These are phyloP conservation scores for Withania somnifera DNA, from an alignment of 305 asterid genomes.

Conservation along the genomic window DNA sequence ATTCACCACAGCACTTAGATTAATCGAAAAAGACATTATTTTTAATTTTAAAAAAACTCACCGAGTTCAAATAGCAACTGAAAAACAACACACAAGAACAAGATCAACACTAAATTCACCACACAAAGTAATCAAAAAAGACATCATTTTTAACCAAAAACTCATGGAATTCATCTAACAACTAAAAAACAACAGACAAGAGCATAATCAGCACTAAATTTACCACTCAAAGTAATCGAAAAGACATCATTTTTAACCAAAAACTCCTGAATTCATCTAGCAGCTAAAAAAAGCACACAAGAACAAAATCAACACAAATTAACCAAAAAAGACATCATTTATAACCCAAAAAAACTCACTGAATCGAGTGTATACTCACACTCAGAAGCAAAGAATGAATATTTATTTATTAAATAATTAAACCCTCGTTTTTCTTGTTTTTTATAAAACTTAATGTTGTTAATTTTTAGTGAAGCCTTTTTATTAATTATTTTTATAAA, in stretches of 20 bases:
- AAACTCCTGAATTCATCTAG: slow-evolving; percentile 40
- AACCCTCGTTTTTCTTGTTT: no score
- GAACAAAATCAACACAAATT: not conserved
- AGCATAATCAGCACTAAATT: not conserved
- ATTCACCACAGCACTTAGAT: not conserved
- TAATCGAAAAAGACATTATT: not conserved
- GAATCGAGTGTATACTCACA: slow-evolving; percentile 56
- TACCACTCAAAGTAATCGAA: not conserved
- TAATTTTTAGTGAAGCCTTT: no score
- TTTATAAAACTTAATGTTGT: no score
- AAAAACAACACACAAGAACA: slow-evolving; percentile 5
- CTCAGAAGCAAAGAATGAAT: slow-evolving; percentile 81
- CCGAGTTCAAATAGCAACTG: slow-evolving; percentile 73
- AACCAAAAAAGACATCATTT: not conserved
- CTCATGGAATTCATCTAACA: slow-evolving; percentile 55
- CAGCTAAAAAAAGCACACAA: slow-evolving; percentile 30
- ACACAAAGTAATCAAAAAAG: not conserved
- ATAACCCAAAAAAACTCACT: not conserved
- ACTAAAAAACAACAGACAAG: slow-evolving; percentile 20
- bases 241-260: not conserved
- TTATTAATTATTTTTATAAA: no score
- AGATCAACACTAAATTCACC: not conserved
- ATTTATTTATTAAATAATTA: no score
- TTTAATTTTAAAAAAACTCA: not conserved
- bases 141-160: not conserved